Percentiles rank a stretch among this genome's conserved stretches.
Evolutionary conservation across 108 stramenopile genomes (phyloP).

Genomic region (Fragilaria crotonensis): DNA sequence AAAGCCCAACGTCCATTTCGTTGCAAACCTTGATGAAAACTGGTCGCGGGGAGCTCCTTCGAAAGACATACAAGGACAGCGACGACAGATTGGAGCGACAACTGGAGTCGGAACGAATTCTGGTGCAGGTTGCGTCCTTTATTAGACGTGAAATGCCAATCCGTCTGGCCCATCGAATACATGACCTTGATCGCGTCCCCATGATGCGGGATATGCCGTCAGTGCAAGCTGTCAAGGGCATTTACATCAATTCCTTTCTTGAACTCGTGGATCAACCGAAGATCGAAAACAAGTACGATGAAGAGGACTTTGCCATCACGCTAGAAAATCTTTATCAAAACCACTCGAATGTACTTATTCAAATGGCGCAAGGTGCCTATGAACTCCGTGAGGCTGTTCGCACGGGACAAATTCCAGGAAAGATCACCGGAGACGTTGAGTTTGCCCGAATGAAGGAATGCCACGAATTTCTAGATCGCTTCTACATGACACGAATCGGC

Average conservation of each 20-base stretch:
- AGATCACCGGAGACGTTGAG: constrained; percentile 1
- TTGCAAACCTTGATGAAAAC: constrained; percentile 80
- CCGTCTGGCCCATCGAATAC: constrained; percentile 76
- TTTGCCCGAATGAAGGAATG: constrained; percentile 34
- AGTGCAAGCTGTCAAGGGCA: constrained; percentile 45
- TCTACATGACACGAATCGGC: constrained; percentile 79
- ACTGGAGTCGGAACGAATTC: constrained; percentile 11
- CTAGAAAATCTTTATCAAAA: constrained; percentile 56
- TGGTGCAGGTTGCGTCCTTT: constrained; percentile 56
- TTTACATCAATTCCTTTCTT: constrained; percentile 58
- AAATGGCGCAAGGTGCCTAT: constrained; percentile 80
- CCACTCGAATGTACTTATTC: constrained; percentile 67
- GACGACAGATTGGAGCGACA: neutral
- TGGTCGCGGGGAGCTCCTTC: constrained; percentile 72
- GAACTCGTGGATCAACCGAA: constrained; percentile 30
- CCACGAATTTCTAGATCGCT: constrained; percentile 81
- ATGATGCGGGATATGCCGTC: constrained; percentile 30
- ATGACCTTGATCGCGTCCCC: constrained; percentile 62
- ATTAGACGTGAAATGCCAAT: constrained; percentile 73
- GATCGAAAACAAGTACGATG: constrained; percentile 22
- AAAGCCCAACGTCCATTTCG: constrained; percentile 57
- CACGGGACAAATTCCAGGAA: constrained; percentile 5
- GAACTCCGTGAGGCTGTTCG: constrained; percentile 43
- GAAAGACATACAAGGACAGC: constrained; percentile 48
- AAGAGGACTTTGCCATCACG: constrained; percentile 48